These are phyloP conservation scores for Clavispora santaluciae DNA, from an alignment of 805 yeast species.

Conservation along the genomic window DNA sequence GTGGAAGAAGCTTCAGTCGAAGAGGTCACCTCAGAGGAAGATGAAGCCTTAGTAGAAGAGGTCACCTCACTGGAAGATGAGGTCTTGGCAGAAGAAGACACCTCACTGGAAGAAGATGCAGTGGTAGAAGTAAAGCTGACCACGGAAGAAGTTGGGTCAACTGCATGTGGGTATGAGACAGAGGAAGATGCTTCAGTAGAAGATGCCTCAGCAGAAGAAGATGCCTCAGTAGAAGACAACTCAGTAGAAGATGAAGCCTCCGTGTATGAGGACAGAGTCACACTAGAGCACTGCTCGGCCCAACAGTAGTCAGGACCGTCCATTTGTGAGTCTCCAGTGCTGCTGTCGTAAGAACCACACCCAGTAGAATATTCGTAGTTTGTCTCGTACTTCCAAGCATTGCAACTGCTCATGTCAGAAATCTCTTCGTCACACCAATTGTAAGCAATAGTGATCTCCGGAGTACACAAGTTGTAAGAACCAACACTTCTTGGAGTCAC, in stretches of 20 bases:
- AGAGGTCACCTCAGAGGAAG: not conserved
- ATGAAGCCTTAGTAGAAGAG: not conserved
- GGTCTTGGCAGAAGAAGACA: not conserved
- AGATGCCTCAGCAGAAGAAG: not conserved
- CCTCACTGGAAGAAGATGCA: not conserved
- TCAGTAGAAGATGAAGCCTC: not conserved
- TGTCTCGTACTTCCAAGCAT: no score
- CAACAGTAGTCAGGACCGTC: not conserved
- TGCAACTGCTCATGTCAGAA: no score
- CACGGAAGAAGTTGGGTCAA: not conserved
- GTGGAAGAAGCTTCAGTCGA: not conserved
- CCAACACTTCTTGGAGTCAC: no score
- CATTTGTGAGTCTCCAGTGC: not conserved
- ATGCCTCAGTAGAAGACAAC: not conserved
- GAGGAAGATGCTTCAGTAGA: not conserved
- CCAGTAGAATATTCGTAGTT: not conserved
- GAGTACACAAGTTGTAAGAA: no score
- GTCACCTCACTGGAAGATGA: not conserved
- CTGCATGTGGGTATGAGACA: not conserved
- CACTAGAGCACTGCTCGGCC: not conserved
- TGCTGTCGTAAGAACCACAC: not conserved
- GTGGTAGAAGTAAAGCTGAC: not conserved
- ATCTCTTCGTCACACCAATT: no score
- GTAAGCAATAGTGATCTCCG: no score
- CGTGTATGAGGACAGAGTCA: not conserved